These are phyloP conservation scores for Geranium brycei DNA, from an alignment of 345 rosid genomes.

Conservation along the genomic window DNA sequence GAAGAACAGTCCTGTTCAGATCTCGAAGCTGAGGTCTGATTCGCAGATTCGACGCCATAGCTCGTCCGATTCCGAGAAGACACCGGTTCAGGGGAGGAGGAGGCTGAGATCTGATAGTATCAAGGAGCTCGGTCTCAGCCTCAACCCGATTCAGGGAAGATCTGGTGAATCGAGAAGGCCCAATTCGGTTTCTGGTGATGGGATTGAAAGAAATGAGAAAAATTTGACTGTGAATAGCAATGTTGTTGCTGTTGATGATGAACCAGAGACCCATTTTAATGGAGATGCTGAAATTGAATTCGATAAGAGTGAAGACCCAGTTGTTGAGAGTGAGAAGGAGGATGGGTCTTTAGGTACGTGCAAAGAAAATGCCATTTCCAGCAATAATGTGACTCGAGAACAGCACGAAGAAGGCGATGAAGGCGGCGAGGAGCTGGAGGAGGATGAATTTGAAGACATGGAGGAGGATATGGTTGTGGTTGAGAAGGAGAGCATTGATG, in stretches of 20 bases:
- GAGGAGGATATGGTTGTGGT: conserved; percentile 23
- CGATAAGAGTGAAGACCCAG: too few species aligned
- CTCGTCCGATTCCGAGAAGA: conserved; percentile 13
- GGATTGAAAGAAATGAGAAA: background rate
- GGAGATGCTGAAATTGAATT: conserved; percentile 12
- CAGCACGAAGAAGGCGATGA: background rate
- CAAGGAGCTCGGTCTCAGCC: background rate
- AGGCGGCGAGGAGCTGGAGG: conserved; percentile 11
- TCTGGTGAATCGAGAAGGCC: conserved; percentile 16
- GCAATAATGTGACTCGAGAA: conserved; percentile 8
- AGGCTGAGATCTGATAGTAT: background rate
- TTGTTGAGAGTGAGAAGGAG: conserved; percentile 18
- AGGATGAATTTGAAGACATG: conserved; percentile 22
- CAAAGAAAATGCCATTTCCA: conserved; percentile 25
- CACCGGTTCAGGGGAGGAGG: background rate
- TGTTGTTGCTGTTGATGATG: background rate
- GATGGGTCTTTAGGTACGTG: conserved; percentile 34
- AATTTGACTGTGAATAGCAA: conserved; percentile 8
- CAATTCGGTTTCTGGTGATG: conserved; percentile 13
- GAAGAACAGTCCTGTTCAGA: conserved; percentile 30
- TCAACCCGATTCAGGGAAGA: background rate
- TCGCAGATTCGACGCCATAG: background rate
- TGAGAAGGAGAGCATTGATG: conserved; percentile 21
- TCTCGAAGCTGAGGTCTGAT: conserved; percentile 37
- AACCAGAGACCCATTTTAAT: conserved; percentile 2